Percentiles rank a stretch among this genome's conserved stretches.
Conservation (phyloP, 805 yeast species). For the Naumovozyma castellii region DNA sequence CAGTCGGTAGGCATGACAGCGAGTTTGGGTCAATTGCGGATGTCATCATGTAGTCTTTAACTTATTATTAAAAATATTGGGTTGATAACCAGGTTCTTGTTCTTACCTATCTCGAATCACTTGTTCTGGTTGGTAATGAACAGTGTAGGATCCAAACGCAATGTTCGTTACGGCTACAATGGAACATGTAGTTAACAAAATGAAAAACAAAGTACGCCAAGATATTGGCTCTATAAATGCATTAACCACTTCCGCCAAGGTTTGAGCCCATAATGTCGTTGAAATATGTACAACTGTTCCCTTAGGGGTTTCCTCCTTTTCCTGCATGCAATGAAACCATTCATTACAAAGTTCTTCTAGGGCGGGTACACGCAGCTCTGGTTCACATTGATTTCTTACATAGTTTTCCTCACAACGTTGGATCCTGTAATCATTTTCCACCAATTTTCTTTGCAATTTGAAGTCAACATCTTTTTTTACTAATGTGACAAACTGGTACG, state of each 20-base stretch:
- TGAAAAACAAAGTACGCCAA: slow-evolving; percentile 52
- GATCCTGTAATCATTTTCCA: slow-evolving; percentile 52
- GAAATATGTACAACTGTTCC: slow-evolving; percentile 52
- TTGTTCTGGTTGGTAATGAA: slow-evolving; percentile 3
- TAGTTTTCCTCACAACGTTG: slow-evolving; percentile 62
- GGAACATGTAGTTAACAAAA: slow-evolving; percentile 40
- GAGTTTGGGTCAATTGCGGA: too few relatives aligned
- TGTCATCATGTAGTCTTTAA: too few relatives aligned
- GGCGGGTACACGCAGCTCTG: slow-evolving; percentile 60
- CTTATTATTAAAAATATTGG: too few relatives aligned
- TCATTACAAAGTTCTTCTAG: slow-evolving; percentile 56
- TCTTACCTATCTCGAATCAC: too few relatives aligned
- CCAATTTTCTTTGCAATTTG: slow-evolving; percentile 54
- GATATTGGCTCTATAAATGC: slow-evolving; percentile 64
- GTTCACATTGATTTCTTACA: slow-evolving; percentile 60
- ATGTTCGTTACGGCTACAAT: slow-evolving; percentile 43
- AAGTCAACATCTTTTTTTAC: slow-evolving; percentile 60
- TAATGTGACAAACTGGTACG: slow-evolving; percentile 43
- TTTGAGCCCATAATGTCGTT: slow-evolving; percentile 68
- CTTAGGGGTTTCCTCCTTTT: slow-evolving; percentile 1
- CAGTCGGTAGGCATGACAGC: too few relatives aligned
- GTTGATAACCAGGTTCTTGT: too few relatives aligned
- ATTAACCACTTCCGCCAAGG: slow-evolving; percentile 73
- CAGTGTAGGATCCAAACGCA: slow-evolving; percentile 38
- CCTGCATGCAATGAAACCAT: slow-evolving; percentile 71